Conservation (phyloP, 108 stramenopile species). For the Chaetoceros muelleri region DNA sequence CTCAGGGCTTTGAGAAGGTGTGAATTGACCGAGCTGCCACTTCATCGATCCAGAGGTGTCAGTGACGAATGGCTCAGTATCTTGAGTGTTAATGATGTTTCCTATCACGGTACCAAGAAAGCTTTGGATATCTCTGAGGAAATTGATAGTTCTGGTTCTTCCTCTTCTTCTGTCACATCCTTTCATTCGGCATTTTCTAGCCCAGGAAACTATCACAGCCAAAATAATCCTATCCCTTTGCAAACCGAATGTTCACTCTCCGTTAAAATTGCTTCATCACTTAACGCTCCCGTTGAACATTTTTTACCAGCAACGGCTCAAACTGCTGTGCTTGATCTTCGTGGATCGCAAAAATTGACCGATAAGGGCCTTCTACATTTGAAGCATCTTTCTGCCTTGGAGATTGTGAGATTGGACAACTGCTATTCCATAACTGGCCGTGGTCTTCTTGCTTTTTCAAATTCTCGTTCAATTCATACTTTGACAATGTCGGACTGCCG, state of each 20-base stretch:
- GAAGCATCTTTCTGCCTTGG: conserved; percentile 34
- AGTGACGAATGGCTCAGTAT: conserved; percentile 64
- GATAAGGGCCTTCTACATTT: conserved; percentile 64
- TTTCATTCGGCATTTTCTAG: conserved; percentile 7
- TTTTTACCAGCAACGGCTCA: conserved; percentile 9
- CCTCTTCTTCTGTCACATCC: conserved; percentile 7
- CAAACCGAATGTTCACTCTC: background rate
- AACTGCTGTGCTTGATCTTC: conserved; percentile 54
- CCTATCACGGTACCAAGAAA: conserved; percentile 4
- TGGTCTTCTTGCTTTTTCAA: conserved; percentile 48
- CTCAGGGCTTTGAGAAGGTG: conserved; percentile 49
- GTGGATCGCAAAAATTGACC: conserved; percentile 62
- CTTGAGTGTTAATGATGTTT: conserved; percentile 8
- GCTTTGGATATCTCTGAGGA: background rate
- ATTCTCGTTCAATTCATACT: conserved; percentile 49
- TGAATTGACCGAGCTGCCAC: conserved; percentile 40
- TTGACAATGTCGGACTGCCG: conserved; percentile 67
- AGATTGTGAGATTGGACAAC: conserved; percentile 57
- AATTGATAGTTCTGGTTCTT: conserved; percentile 5
- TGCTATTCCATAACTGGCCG: conserved; percentile 61
- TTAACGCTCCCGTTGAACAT: background rate
- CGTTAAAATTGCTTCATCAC: background rate
- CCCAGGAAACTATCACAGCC: background rate
- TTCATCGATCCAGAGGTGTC: conserved; percentile 67
- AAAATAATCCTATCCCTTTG: background rate